Percentiles rank a stretch among this genome's conserved stretches.
phyloP scores from a whole-genome alignment of 2,329 filamentous ascomycete species.

The Domatiomyces globalis region DNA sequence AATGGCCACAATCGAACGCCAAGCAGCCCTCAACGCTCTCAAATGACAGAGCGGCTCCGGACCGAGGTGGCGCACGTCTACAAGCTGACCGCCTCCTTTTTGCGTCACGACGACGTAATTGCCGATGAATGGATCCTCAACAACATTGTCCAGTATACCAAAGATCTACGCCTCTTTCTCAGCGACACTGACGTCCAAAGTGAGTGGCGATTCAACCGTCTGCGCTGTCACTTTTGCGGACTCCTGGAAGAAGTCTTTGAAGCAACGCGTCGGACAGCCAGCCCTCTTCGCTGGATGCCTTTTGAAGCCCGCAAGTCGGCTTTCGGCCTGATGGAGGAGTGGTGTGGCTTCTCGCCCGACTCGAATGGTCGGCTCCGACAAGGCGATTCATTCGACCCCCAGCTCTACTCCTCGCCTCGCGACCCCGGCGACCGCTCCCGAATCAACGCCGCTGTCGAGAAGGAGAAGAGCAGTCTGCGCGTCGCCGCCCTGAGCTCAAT shows the following conservation, averaged over 20 bases:
- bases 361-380: constrained; percentile 58
- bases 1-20: constrained; percentile 63
- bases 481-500: constrained; percentile 88
- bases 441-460: constrained; percentile 83
- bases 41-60: constrained; percentile 70
- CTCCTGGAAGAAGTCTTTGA: constrained; percentile 87
- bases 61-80: constrained; percentile 96
- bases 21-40: constrained; percentile 67
- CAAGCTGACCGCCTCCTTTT: constrained; percentile 79
- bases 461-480: constrained; percentile 83
- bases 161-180: constrained; percentile 82
- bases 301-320: constrained; percentile 93
- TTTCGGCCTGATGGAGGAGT: constrained; percentile 95
- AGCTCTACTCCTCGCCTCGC: neutral
- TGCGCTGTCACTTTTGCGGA: constrained; percentile 87
- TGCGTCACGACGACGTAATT: constrained; percentile 63
- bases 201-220: constrained; percentile 84
- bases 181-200: constrained; percentile 91
- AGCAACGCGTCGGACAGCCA: constrained; percentile 69
- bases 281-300: constrained; percentile 87
- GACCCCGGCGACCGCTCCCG: constrained; percentile 52
- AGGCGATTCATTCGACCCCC: neutral
- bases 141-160: constrained; percentile 78
- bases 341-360: constrained; percentile 95
- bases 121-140: constrained; percentile 81